These are phyloP conservation scores for Viola odorata DNA, from an alignment of 345 rosid species.

Conservation along the genomic window DNA sequence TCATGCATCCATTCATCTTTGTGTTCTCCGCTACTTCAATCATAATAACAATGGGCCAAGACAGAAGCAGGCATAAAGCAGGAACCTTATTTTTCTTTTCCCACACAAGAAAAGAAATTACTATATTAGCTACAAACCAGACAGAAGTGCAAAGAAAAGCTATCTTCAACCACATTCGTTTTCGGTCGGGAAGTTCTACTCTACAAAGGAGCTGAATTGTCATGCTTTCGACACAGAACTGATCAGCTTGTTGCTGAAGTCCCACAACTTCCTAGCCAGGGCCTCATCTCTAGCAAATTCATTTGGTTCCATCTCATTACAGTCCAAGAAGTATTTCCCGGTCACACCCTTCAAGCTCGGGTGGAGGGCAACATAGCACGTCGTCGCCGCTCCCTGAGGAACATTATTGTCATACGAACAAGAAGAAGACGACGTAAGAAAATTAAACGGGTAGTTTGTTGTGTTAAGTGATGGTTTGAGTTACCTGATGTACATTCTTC, in stretches of 20 bases:
- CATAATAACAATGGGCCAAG: background rate
- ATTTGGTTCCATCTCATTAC: constrained; percentile 65
- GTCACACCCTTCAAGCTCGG: constrained; percentile 58
- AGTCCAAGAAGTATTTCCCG: constrained; percentile 74
- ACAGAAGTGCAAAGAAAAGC: background rate
- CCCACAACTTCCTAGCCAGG: constrained; percentile 66
- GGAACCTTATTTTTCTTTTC: background rate
- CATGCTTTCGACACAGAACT: constrained; percentile 13
- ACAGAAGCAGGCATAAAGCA: background rate
- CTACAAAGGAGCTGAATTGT: background rate
- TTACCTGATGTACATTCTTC: constrained; percentile 91
- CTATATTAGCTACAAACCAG: background rate
- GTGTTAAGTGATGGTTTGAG: background rate
- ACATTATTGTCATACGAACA: too few species aligned
- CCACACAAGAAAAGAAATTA: background rate
- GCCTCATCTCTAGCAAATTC: constrained; percentile 44
- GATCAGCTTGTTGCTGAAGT: constrained; percentile 59
- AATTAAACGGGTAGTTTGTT: background rate
- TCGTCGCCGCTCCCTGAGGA: constrained; percentile 87
- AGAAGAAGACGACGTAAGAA: background rate
- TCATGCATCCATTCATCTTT: too few species aligned
- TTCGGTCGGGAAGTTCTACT: background rate
- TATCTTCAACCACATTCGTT: background rate
- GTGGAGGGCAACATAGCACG: constrained; percentile 80
- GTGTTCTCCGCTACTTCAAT: too few species aligned